Conservation (phyloP, 2,329 filamentous ascomycete genomes). For the Talaromyces verruculosus region DNA sequence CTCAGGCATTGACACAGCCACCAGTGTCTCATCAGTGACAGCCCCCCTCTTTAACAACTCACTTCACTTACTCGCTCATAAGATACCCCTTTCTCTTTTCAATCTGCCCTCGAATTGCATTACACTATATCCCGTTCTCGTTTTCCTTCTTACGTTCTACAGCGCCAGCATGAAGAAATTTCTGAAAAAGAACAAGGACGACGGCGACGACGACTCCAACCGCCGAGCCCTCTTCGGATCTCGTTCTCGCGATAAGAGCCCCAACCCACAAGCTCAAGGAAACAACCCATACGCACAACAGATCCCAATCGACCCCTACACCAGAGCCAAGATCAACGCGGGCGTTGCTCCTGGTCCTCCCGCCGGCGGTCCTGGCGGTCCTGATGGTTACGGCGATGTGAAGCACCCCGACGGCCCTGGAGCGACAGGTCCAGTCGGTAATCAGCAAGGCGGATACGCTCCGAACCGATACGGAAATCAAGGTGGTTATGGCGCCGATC, state of each 20-base stretch:
- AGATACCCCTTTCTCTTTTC: constrained; percentile 16
- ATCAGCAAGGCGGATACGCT: constrained; percentile 33
- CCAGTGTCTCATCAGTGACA: constrained; percentile 11
- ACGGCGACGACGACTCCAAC: constrained; percentile 51
- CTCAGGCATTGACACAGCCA: constrained; percentile 15
- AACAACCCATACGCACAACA: constrained; percentile 59
- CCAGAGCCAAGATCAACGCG: constrained; percentile 48
- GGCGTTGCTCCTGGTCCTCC: constrained; percentile 42
- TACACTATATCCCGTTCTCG: not conserved
- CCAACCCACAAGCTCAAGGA: constrained; percentile 44
- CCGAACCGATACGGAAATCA: constrained; percentile 33
- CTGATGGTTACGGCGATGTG: constrained; percentile 16
- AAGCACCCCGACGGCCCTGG: constrained; percentile 26
- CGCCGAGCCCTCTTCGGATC: constrained; percentile 61
- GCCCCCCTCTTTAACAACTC: not conserved
- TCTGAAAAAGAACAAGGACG: constrained; percentile 57
- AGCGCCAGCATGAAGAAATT: constrained; percentile 28
- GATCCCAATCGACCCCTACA: constrained; percentile 56
- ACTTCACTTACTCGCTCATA: not conserved
- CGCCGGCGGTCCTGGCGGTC: constrained; percentile 27
- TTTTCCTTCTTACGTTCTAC: not conserved
- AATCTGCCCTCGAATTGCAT: not conserved
- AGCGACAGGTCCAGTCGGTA: constrained; percentile 20
- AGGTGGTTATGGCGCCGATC: constrained; percentile 43
- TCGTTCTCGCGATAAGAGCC: constrained; percentile 56